These are phyloP conservation scores for Fomitopsis pinicola DNA, from an alignment of 1,284 basidiomycete genomes.

Conservation along the genomic window DNA sequence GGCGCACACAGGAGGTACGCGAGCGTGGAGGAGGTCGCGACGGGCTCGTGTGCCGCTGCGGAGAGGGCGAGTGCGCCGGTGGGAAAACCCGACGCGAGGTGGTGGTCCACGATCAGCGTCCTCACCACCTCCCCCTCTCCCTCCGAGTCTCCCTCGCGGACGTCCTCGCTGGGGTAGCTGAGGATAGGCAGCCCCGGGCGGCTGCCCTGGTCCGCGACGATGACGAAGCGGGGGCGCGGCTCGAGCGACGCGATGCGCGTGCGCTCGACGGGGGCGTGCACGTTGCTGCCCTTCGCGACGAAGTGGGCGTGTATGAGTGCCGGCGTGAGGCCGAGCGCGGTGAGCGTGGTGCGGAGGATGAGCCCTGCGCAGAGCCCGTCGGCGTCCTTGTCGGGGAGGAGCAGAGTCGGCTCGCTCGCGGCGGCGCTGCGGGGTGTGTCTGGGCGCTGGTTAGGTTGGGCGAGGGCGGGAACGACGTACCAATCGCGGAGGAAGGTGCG, in stretches of 20 bases:
- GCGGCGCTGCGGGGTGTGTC: conserved; percentile 7
- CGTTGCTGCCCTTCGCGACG: conserved; percentile 26
- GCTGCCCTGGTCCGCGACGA: conserved; percentile 29
- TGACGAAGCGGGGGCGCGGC: conserved; percentile 20
- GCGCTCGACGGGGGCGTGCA: conserved; percentile 22
- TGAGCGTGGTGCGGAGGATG: conserved; percentile 26
- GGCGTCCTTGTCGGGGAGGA: conserved; percentile 32
- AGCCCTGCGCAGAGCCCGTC: conserved; percentile 28
- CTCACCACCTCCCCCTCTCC: conserved; percentile 2
- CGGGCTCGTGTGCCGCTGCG: conserved; percentile 21
- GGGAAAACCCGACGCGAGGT: conserved; percentile 27
- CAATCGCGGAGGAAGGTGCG: not conserved
- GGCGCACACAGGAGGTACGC: conserved; percentile 25
- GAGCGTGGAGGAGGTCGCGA: conserved; percentile 27
- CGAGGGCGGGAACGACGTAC: not conserved
- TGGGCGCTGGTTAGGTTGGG: not conserved
- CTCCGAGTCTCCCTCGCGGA: not conserved
- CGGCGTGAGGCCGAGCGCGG: conserved; percentile 21
- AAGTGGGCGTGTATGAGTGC: conserved; percentile 24
- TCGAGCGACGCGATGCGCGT: conserved; percentile 16
- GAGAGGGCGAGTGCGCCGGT: conserved; percentile 23
- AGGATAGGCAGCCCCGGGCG: conserved; percentile 23
- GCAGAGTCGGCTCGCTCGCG: conserved; percentile 15
- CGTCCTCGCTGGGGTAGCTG: not conserved
- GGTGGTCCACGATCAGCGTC: conserved; percentile 29